Evolutionary conservation across 2,329 filamentous ascomycete genomes (phyloP).

Genomic region (Phaeosphaeriaceae sp.): DNA sequence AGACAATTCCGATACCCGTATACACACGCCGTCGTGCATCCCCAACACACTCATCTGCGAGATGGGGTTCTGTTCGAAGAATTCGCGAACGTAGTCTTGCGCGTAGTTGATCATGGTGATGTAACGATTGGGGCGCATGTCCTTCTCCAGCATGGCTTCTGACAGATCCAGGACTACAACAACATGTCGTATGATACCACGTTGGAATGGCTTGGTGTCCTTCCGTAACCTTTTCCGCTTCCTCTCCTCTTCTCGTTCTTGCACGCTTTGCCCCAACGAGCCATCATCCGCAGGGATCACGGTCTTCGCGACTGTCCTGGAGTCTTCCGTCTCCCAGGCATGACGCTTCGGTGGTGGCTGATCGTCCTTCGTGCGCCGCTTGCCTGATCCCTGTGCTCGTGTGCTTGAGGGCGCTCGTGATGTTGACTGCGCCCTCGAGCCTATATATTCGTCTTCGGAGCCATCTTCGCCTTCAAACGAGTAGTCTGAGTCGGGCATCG

Average conservation of each 20-base stretch:
- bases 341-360: slow-evolving; percentile 49
- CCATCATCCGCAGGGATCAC: slow-evolving; percentile 66
- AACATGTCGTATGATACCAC: slow-evolving; percentile 96
- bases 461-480: slow-evolving; percentile 69
- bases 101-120: slow-evolving; percentile 83
- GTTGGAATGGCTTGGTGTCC: slow-evolving; percentile 93
- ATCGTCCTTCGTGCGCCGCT: slow-evolving; percentile 20
- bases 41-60: slow-evolving; percentile 91
- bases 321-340: slow-evolving; percentile 56
- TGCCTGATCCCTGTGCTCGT: slow-evolving; percentile 30
- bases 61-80: slow-evolving; percentile 98
- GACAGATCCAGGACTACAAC: slow-evolving; percentile 92
- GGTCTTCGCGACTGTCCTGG: slow-evolving; percentile 68
- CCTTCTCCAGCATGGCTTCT: slow-evolving; percentile 93
- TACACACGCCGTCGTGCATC: slow-evolving; percentile 89
- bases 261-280: slow-evolving; percentile 73
- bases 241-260: slow-evolving; percentile 78
- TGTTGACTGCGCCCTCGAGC: slow-evolving; percentile 40
- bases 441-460: slow-evolving; percentile 69
- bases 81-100: slow-evolving; percentile 87
- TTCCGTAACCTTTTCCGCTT: slow-evolving; percentile 82
- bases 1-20: slow-evolving; percentile 85
- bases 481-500: slow-evolving; percentile 78
- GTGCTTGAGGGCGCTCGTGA: slow-evolving; percentile 21
- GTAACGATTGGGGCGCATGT: slow-evolving; percentile 87